Evolutionary conservation across 768 basidiomycete genomes (phyloP), one percentile per base, ranked within the genome.

Genomic region (Collybiopsis confluens): DNA sequence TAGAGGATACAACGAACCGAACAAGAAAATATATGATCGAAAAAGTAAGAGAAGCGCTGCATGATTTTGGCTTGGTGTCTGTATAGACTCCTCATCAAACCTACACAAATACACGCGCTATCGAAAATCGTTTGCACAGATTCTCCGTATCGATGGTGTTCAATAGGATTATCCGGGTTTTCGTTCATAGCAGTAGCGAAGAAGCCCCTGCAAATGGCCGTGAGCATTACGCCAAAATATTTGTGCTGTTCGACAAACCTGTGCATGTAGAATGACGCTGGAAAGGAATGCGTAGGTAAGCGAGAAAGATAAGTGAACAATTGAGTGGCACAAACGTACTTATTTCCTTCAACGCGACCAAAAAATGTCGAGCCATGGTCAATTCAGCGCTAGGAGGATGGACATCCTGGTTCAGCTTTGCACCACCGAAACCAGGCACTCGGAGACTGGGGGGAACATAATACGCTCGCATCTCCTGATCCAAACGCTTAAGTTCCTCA

Each of bases 261-360:
- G 65, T 88, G 85, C 76, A 88, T 83, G 59, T 87, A 87, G 61
- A 88, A 85, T 28, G 86, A 65, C 13, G 81, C 85, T 86, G 55
- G 24, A 27, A 27, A 49, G 56, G 54, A 45, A 35, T 44, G 41
- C 13, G 21, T 24, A 46, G 42, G 44, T 24, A 40, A 51, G 54
- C 18, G 43, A 57, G 43, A 48, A 26, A 20, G 20, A 41, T 26
- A 20, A 37, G 24, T 37, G 55, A 45, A 36, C 44, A 43, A 37
- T n/a, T n/a, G n/a, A n/a, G n/a, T n/a, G n/a, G n/a, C n/a, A n/a
- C n/a, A n/a, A 13, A 65, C 79, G 59, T 60, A 84, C 85, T 78
- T 35, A 86, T 86, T 65, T 88, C 85, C 63, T 74, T 81, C 58
- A 88, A 85, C 4, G 84, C 80, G 62, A 83, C 84, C 0, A 79